Evolutionary conservation across 768 basidiomycete genomes (phyloP).

Genomic region (Lepiota venenata): DNA sequence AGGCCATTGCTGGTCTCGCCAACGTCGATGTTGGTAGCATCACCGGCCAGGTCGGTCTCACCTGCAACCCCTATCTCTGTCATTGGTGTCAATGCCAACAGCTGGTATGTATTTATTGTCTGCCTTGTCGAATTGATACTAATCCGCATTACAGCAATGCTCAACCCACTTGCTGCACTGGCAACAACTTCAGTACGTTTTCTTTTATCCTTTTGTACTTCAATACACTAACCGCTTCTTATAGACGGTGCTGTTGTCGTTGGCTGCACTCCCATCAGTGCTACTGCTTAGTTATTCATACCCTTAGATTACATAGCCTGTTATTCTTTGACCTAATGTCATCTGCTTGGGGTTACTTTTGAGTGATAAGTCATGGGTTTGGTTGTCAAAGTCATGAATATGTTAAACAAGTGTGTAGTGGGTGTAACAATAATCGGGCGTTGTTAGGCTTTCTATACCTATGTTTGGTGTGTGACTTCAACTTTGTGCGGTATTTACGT

Average conservation of each 20-base stretch:
- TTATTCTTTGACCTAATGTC: no score
- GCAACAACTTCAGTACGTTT: slow-evolving; percentile 4
- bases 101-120: neutral
- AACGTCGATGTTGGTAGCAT: neutral
- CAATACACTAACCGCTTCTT: neutral
- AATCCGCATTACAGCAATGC: neutral
- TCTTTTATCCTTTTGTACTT: neutral
- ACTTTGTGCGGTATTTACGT: no score
- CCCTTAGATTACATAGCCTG: no score
- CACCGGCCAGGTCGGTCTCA: slow-evolving; percentile 1
- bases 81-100: slow-evolving; percentile 1
- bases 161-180: slow-evolving; percentile 4
- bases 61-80: slow-evolving; percentile 4
- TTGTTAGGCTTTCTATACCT: no score
- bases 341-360: no score
- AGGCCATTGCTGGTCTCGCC: neutral
- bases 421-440: no score
- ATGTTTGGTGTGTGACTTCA: no score
- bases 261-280: slow-evolving; percentile 1
- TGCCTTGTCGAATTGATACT: no score
- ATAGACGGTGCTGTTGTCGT: neutral
- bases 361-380: no score
- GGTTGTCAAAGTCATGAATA: no score
- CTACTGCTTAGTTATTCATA: neutral
- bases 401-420: no score